phyloP scores from a whole-genome alignment of 306 rosid genomes.

The Sicyos edulis region DNA sequence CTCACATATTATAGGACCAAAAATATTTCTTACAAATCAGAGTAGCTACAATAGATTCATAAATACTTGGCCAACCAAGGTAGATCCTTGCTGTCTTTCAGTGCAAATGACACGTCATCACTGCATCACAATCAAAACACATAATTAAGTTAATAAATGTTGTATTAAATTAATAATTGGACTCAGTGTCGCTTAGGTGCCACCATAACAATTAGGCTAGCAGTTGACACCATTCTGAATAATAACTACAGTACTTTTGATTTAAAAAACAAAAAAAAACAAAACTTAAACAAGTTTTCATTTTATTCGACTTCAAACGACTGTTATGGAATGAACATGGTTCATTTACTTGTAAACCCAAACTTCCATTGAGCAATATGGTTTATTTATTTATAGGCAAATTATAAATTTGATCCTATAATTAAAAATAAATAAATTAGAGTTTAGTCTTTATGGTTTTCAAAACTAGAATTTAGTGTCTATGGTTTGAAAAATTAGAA shows the following conservation, averaged over 20 bases:
- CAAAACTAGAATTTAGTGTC: no score
- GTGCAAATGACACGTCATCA: slow-evolving; percentile 75
- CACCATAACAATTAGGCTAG: not conserved
- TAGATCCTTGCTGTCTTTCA: slow-evolving; percentile 67
- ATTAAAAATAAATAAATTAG: no score
- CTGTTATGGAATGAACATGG: not conserved
- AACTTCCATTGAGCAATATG: not conserved
- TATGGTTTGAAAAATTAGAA: no score
- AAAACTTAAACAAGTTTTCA: not conserved
- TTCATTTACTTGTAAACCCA: not conserved
- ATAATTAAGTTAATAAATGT: not conserved
- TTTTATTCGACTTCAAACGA: no score
- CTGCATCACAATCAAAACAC: slow-evolving; percentile 15
- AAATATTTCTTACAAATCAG: not conserved
- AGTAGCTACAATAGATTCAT: slow-evolving; percentile 20
- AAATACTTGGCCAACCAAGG: slow-evolving; percentile 86
- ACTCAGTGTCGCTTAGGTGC: not conserved
- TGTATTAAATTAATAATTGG: not conserved
- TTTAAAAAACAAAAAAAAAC: no score
- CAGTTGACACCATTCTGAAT: not conserved
- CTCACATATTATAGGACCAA: not conserved
- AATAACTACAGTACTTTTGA: not conserved
- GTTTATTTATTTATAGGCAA: no score
- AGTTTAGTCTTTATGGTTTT: no score
- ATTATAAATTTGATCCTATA: no score